A percentile compares a stretch with the other conserved stretches of the same genome.
phyloP scores from a whole-genome alignment of 31 red algal genomes.

The Asparagopsis taxiformis region DNA sequence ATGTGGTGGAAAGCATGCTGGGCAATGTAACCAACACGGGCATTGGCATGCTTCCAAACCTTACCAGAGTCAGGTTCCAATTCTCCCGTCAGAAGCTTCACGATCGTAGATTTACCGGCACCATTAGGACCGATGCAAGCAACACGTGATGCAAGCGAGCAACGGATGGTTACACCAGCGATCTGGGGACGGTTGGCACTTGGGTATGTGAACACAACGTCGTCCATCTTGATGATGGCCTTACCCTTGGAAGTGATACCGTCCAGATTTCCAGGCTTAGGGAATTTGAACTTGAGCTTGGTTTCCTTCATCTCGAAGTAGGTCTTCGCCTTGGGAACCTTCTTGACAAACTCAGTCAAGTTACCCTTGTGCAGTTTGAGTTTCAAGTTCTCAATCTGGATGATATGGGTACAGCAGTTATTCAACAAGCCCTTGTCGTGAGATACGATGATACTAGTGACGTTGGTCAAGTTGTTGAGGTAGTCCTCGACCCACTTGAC shows the following conservation, averaged over 20 bases:
- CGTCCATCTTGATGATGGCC: constrained; percentile 89
- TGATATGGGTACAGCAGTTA: constrained; percentile 78
- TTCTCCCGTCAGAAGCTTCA: constrained; percentile 80
- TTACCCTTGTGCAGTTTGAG: constrained; percentile 80
- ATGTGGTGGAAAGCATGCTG: constrained; percentile 90
- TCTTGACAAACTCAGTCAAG: constrained; percentile 82
- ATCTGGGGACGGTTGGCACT: constrained; percentile 59
- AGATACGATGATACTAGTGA: constrained; percentile 89
- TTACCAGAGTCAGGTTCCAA: constrained; percentile 64
- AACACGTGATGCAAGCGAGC: constrained; percentile 68
- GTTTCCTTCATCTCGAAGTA: constrained; percentile 79
- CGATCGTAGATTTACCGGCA: constrained; percentile 89
- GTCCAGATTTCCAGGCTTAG: constrained; percentile 72
- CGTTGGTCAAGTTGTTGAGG: constrained; percentile 66
- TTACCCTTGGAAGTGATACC: constrained; percentile 87
- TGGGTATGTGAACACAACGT: constrained; percentile 72
- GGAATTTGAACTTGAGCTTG: constrained; percentile 82
- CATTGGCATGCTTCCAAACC: constrained; percentile 83
- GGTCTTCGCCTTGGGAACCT: constrained; percentile 67
- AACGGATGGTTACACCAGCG: constrained; percentile 70
- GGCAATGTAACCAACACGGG: constrained; percentile 76
- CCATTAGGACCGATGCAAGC: constrained; percentile 96
- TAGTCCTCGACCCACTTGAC: constrained; percentile 95
- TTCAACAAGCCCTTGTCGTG: constrained; percentile 91
- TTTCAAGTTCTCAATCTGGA: constrained; percentile 82